Evolutionary conservation across 75 land plant genomes (phyloP), one percentile per base, ranked within the genome.

Genomic region (Azolla pinnata): DNA sequence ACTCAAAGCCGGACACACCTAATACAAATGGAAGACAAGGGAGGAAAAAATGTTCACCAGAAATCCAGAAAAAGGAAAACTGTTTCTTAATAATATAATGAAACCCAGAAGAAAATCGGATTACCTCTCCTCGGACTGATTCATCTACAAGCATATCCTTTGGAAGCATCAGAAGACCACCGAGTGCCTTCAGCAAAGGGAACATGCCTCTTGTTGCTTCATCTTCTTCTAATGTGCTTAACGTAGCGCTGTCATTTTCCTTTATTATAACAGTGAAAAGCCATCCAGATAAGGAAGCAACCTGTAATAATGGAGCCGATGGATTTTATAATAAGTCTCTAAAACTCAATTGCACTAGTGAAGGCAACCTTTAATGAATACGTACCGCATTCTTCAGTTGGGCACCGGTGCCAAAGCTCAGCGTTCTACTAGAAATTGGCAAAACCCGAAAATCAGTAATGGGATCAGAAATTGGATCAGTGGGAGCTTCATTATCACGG

Each of bases 91-190:
- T n/a, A n/a, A n/a, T n/a, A n/a, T n/a, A n/a, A n/a, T n/a, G n/a
- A n/a, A n/a, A n/a, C n/a, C n/a, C n/a, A n/a, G n/a, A n/a, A n/a
- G n/a, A n/a, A n/a, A n/a, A n/a, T n/a, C n/a, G n/a, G n/a, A n/a
- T n/a, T n/a, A 85, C 96, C 90, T 89, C 96, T 76, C 80, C 79
- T 27, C 96, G 69, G 53, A 85, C 65, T 16, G 83, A 67, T 20
- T 45, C 63, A 19, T 74, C 83, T 18, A 83, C 56, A 35, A 89
- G 80, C 82, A 89, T 78, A 47, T 89, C 96, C 78, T 83, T 89
- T 29, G 96, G 96, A 59, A 89, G 90, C 96, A 89, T 89, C 72
- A 89, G 62, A 7, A 89, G 75, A 68, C 85, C 90, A 62, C 86
- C 83, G 30, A 86, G 64, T 9, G 90, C 83, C 65, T 80, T 85